Evolutionary conservation across 805 yeast genomes (phyloP).

Genomic region (Sungouiozyma intestinalis): DNA sequence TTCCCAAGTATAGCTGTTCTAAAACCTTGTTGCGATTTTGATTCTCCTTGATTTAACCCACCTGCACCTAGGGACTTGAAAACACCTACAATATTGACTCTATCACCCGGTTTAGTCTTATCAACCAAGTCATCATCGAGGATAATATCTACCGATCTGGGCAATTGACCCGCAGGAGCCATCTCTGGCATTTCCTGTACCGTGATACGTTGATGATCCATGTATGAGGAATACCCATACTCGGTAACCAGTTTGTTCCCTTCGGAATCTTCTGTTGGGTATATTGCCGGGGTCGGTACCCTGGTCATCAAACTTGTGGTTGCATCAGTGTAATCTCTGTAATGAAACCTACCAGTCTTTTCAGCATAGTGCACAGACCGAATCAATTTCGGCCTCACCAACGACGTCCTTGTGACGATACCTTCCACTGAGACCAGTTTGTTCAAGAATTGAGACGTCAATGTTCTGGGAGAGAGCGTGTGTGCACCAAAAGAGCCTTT

Average conservation of each 20-base stretch:
- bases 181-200: constrained; percentile 97
- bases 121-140: constrained; percentile 93
- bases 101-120: constrained; percentile 86
- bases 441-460: constrained; percentile 66
- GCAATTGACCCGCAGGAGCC: constrained; percentile 97
- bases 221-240: constrained; percentile 83
- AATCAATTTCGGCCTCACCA: constrained; percentile 85
- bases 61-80: constrained; percentile 82
- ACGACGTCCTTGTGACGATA: constrained; percentile 85
- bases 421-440: constrained; percentile 86
- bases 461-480: constrained; percentile 77
- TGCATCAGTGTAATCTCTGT: constrained; percentile 86
- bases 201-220: constrained; percentile 88
- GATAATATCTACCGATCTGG: constrained; percentile 85
- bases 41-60: constrained; percentile 20
- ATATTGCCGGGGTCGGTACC: constrained; percentile 61
- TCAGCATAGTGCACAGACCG: constrained; percentile 92
- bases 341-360: constrained; percentile 69
- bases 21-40: constrained; percentile 48
- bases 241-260: constrained; percentile 85
- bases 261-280: constrained; percentile 87
- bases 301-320: constrained; percentile 60
- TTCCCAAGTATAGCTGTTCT: constrained; percentile 78
- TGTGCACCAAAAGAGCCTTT: constrained; percentile 88
- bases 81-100: constrained; percentile 89